Evolutionary conservation across 805 yeast genomes (phyloP).

Genomic region (Ogataea neopini): DNA sequence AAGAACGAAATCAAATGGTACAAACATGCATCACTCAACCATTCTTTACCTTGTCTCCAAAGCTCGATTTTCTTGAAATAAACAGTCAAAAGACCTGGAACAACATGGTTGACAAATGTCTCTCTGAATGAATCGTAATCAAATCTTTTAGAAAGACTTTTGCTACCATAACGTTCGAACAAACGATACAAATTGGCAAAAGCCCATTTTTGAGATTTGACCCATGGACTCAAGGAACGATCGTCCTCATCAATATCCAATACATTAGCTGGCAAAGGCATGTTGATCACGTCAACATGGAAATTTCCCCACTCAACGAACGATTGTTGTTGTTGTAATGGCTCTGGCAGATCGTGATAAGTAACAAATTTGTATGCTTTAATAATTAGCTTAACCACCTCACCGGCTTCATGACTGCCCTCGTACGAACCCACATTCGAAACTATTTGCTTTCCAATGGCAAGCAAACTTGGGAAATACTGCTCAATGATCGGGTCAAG

Average conservation of each 20-base stretch:
- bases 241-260: conserved; percentile 53
- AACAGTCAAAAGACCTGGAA: conserved; percentile 71
- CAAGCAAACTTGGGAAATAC: conserved; percentile 68
- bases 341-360: conserved; percentile 72
- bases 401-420: conserved; percentile 47
- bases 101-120: conserved; percentile 54
- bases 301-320: conserved; percentile 73
- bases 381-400: conserved; percentile 71
- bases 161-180: conserved; percentile 69
- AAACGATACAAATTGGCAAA: conserved; percentile 73
- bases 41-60: conserved; percentile 67
- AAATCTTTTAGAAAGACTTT: conserved; percentile 44
- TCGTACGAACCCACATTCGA: conserved; percentile 34
- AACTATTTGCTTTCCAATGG: conserved; percentile 59
- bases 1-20: conserved; percentile 65
- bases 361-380: conserved; percentile 84
- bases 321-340: conserved; percentile 54
- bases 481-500: conserved; percentile 61
- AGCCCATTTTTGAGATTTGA: conserved; percentile 86
- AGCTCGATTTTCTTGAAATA: conserved; percentile 65
- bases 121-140: conserved; percentile 61
- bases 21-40: conserved; percentile 69
- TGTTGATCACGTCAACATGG: conserved; percentile 65
- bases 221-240: conserved; percentile 58
- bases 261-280: conserved; percentile 56